A percentile compares a stretch with the other conserved stretches of the same genome.
phyloP scores from a whole-genome alignment of 1,139 yeast species.

The Candida sojae region DNA sequence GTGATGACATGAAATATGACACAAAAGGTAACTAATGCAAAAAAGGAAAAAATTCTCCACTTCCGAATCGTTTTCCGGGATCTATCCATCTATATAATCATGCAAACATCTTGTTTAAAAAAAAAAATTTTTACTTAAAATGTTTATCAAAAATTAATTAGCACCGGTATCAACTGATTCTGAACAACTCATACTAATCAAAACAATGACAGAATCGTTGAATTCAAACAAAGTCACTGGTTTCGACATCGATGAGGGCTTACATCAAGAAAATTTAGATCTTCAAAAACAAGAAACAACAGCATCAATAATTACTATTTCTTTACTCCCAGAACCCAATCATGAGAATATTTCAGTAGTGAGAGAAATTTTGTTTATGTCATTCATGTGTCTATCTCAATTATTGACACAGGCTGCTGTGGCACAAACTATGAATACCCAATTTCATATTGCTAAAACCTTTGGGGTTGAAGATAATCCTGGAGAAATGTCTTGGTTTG shows the following conservation, averaged over 20 bases:
- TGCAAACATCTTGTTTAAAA: too few relatives aligned
- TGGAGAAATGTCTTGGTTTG: constrained; percentile 59
- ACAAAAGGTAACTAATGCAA: too few relatives aligned
- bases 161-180: too few relatives aligned
- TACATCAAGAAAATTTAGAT: neutral
- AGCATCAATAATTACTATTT: neutral
- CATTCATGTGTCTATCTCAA: constrained; percentile 42
- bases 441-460: constrained; percentile 33
- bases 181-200: too few relatives aligned
- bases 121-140: neutral
- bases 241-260: constrained; percentile 18
- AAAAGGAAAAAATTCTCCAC: too few relatives aligned
- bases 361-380: constrained; percentile 23
- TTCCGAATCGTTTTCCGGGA: too few relatives aligned
- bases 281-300: neutral
- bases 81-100: too few relatives aligned
- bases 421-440: constrained; percentile 46
- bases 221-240: constrained; percentile 72
- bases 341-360: constrained; percentile 19
- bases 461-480: constrained; percentile 34
- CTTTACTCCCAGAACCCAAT: constrained; percentile 12
- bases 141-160: neutral
- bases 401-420: constrained; percentile 52
- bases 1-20: too few relatives aligned
- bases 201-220: constrained; percentile 17